These are phyloP conservation scores for Aspergillus affinis DNA, from an alignment of 495 filamentous ascomycete genomes.

Conservation along the genomic window DNA sequence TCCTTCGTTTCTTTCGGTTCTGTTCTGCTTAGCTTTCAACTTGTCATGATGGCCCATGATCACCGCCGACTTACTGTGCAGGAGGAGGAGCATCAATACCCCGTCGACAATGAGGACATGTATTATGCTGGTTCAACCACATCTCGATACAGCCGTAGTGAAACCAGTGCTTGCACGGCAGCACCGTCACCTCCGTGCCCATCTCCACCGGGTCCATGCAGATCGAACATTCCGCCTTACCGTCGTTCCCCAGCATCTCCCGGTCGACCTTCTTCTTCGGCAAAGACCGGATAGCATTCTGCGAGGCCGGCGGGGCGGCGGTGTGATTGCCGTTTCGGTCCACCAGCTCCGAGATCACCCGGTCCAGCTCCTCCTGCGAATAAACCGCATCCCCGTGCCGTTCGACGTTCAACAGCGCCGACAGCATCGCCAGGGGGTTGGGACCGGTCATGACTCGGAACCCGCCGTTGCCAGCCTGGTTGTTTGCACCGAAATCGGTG, in stretches of 20 bases:
- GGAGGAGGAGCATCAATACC: constrained; percentile 55
- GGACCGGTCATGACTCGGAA: constrained; percentile 24
- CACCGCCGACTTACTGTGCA: constrained; percentile 24
- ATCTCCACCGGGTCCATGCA: constrained; percentile 85
- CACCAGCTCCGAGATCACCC: constrained; percentile 83
- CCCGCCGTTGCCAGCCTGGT: constrained; percentile 19
- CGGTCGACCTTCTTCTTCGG: constrained; percentile 66
- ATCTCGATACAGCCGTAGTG: constrained; percentile 72
- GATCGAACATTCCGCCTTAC: constrained; percentile 81
- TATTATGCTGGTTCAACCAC: constrained; percentile 87
- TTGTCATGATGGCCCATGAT: not conserved
- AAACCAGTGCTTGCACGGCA: constrained; percentile 94
- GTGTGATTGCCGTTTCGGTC: constrained; percentile 73
- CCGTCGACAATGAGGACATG: constrained; percentile 83
- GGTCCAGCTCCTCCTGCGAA: constrained; percentile 85
- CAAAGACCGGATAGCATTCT: constrained; percentile 68
- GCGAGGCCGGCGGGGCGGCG: constrained; percentile 79
- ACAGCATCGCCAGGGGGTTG: constrained; percentile 37
- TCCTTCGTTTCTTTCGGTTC: constrained; percentile 19
- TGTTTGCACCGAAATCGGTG: constrained; percentile 16
- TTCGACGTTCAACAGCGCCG: constrained; percentile 58
- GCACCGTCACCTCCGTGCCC: constrained; percentile 70
- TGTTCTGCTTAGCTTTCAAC: constrained; percentile 11
- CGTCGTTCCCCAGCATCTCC: constrained; percentile 61
- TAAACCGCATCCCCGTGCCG: constrained; percentile 84